Conservation (phyloP, 805 yeast species). For the Myxozyma melibiosi region DNA sequence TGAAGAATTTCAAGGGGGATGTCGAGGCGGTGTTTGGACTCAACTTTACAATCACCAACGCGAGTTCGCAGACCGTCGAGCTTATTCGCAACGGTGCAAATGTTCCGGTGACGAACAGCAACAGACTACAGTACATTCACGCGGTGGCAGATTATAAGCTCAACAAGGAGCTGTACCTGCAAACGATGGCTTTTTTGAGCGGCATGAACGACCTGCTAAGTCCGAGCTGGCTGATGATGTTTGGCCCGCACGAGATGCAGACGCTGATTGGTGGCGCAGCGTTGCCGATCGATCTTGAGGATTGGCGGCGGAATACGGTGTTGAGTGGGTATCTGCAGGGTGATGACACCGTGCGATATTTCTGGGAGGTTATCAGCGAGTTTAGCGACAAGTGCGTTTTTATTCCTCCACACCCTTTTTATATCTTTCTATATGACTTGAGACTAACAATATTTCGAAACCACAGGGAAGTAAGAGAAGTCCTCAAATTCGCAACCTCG, state of each 20-base stretch:
- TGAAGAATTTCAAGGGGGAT: slow-evolving; percentile 56
- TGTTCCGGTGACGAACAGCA: slow-evolving; percentile 58
- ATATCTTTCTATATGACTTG: not conserved
- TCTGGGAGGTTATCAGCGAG: slow-evolving; percentile 79
- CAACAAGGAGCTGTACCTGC: slow-evolving; percentile 61
- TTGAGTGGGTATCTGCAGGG: slow-evolving; percentile 60
- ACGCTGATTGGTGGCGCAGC: slow-evolving; percentile 81
- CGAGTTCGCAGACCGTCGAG: slow-evolving; percentile 49
- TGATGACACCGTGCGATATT: slow-evolving; percentile 61
- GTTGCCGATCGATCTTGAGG: slow-evolving; percentile 67
- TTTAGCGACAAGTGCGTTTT: slow-evolving; percentile 50
- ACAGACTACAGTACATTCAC: slow-evolving; percentile 72
- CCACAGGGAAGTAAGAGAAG: slow-evolving; percentile 54
- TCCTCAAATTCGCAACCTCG: slow-evolving; percentile 87
- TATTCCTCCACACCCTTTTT: too few relatives aligned
- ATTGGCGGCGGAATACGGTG: slow-evolving; percentile 62
- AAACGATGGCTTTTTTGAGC: slow-evolving; percentile 61
- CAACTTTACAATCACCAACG: slow-evolving; percentile 56
- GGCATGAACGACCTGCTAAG: slow-evolving; percentile 73
- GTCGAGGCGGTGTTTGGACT: slow-evolving; percentile 62
- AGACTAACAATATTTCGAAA: not conserved
- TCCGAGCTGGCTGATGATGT: slow-evolving; percentile 78
- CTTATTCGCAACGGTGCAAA: slow-evolving; percentile 62
- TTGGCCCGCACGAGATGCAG: slow-evolving; percentile 81
- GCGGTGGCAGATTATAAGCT: slow-evolving; percentile 77